A percentile compares a stretch with the other conserved stretches of the same genome.
These are phyloP conservation scores for Aspergillus texensis DNA, from an alignment of 2,329 filamentous ascomycete genomes.

Conservation along the genomic window DNA sequence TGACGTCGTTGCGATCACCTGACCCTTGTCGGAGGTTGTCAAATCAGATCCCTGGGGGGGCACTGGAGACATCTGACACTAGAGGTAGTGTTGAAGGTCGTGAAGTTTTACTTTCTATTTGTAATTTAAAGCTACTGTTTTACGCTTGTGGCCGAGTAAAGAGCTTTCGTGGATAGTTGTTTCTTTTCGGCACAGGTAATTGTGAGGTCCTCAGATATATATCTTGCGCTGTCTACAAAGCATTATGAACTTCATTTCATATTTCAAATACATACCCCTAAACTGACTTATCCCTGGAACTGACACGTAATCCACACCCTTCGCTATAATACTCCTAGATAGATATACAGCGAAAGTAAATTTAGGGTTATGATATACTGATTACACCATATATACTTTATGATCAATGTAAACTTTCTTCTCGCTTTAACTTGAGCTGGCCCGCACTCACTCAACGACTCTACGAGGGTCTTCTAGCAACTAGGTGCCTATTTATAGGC, in stretches of 20 bases:
- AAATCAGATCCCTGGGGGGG: background rate
- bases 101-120: background rate
- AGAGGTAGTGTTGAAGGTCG: background rate
- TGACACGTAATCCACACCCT: too few relatives aligned
- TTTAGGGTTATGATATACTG: background rate
- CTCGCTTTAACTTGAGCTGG: background rate
- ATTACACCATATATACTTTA: background rate
- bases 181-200: background rate
- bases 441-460: background rate
- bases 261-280: too few relatives aligned
- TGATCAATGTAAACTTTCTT: background rate
- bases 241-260: too few relatives aligned
- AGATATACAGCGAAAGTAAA: background rate
- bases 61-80: background rate
- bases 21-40: background rate
- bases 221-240: background rate
- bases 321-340: background rate
- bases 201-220: background rate
- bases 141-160: background rate
- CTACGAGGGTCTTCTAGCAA: background rate
- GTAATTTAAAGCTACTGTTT: background rate
- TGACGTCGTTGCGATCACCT: constrained; percentile 15
- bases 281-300: too few relatives aligned
- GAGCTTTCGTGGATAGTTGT: background rate
- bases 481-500: background rate